Percentiles rank a stretch among this genome's conserved stretches.
These are phyloP conservation scores for Lojkania enalia DNA, from an alignment of 2,329 filamentous ascomycete species.

Conservation along the genomic window DNA sequence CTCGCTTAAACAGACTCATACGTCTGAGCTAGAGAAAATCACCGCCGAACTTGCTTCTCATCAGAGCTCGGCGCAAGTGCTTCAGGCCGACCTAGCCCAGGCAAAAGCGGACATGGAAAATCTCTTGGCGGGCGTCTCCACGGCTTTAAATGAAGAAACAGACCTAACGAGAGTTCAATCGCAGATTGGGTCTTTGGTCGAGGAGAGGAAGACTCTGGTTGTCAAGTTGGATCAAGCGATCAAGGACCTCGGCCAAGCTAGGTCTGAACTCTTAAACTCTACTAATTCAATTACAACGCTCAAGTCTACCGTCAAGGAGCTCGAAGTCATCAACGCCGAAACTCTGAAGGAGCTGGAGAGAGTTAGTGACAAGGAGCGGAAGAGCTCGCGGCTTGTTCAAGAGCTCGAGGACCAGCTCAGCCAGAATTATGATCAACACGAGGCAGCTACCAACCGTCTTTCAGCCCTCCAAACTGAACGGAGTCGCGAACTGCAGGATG, in stretches of 20 bases:
- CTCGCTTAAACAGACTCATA: slow-evolving; percentile 58
- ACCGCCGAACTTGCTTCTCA: slow-evolving; percentile 39
- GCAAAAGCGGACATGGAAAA: slow-evolving; percentile 63
- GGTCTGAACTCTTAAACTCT: slow-evolving; percentile 49
- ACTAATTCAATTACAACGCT: slow-evolving; percentile 44
- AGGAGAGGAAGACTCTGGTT: slow-evolving; percentile 51
- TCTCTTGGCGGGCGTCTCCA: slow-evolving; percentile 65
- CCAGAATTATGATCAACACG: slow-evolving; percentile 91
- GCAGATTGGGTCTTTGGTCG: slow-evolving; percentile 49
- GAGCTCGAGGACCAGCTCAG: slow-evolving; percentile 97
- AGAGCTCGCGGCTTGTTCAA: slow-evolving; percentile 88
- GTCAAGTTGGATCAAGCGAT: slow-evolving; percentile 48
- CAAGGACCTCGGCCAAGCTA: slow-evolving; percentile 46
- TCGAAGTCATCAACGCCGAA: slow-evolving; percentile 56
- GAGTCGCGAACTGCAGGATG: slow-evolving; percentile 48
- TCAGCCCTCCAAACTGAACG: slow-evolving; percentile 64
- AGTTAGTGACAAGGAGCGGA: slow-evolving; percentile 72
- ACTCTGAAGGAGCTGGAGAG: slow-evolving; percentile 61
- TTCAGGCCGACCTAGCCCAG: slow-evolving; percentile 61
- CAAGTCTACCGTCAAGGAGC: slow-evolving; percentile 50
- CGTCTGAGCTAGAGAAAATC: slow-evolving; percentile 56
- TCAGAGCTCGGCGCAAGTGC: slow-evolving; percentile 32
- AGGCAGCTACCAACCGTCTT: slow-evolving; percentile 79
- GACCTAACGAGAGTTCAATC: slow-evolving; percentile 46
- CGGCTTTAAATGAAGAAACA: slow-evolving; percentile 66